Evolutionary conservation across 78 protist genomes (phyloP).

Genomic region (Dictyostelium firmibasis): DNA sequence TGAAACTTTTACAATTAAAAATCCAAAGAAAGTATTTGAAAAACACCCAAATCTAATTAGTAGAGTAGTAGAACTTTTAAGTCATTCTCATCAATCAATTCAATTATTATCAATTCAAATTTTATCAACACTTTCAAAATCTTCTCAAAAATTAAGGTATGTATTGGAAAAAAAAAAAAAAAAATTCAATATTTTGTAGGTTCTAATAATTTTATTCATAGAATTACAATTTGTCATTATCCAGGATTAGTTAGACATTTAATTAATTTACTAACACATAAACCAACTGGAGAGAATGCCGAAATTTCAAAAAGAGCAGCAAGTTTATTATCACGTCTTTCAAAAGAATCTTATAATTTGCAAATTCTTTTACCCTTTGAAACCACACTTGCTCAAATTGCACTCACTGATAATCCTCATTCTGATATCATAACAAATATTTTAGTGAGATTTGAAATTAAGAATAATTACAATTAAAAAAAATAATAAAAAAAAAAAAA

Average conservation of each 20-base stretch:
- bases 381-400: slow-evolving; percentile 53
- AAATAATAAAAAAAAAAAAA: not conserved
- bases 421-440: slow-evolving; percentile 31
- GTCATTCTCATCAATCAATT: slow-evolving; percentile 24
- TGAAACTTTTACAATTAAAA: not conserved
- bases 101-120: slow-evolving; percentile 28
- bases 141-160: slow-evolving; percentile 60
- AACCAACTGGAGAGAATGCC: slow-evolving; percentile 21
- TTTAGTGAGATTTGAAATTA: slow-evolving; percentile 37
- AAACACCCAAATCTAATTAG: slow-evolving; percentile 11
- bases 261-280: slow-evolving; percentile 29
- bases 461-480: not conserved
- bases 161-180: not conserved
- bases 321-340: slow-evolving; percentile 5
- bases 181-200: too few species aligned
- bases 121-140: slow-evolving; percentile 1
- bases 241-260: slow-evolving; percentile 44
- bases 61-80: slow-evolving; percentile 42
- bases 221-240: slow-evolving; percentile 61
- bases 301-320: slow-evolving; percentile 58
- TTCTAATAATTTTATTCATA: not conserved
- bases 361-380: slow-evolving; percentile 26
- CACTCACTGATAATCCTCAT: slow-evolving; percentile 54
- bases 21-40: not conserved
- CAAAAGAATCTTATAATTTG: slow-evolving; percentile 39